phyloP scores from a whole-genome alignment of 257 asterid genomes.

The Jaltomata sinuosa region DNA sequence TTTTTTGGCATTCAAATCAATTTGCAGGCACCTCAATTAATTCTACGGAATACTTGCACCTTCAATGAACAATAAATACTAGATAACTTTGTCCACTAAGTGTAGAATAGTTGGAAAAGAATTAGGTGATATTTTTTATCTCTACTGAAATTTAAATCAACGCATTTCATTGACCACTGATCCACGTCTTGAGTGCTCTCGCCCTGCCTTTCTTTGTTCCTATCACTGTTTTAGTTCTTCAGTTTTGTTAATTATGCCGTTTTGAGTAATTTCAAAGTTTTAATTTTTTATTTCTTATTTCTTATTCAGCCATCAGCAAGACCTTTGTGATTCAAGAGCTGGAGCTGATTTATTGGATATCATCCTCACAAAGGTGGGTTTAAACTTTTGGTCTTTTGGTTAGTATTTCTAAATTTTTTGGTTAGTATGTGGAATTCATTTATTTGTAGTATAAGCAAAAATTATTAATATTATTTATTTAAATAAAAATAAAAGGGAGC shows the following conservation, averaged over 20 bases:
- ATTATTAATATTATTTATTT: too few relatives aligned
- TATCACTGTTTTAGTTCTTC: neutral
- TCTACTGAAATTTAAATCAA: too few relatives aligned
- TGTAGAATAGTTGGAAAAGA: too few relatives aligned
- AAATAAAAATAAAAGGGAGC: neutral
- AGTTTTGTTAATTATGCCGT: neutral
- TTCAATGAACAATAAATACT: too few relatives aligned
- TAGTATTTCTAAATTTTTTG: neutral
- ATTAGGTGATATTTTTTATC: too few relatives aligned
- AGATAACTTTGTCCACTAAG: too few relatives aligned
- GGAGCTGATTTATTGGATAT: conserved; percentile 79
- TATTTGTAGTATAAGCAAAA: neutral
- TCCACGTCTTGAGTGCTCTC: too few relatives aligned
- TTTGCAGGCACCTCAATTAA: too few relatives aligned
- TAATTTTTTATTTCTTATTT: too few relatives aligned
- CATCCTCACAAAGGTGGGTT: conserved; percentile 55
- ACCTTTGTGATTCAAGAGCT: conserved; percentile 65
- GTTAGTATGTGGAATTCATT: neutral
- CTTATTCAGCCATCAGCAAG: conserved; percentile 61
- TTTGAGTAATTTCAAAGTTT: neutral
- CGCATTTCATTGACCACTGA: too few relatives aligned
- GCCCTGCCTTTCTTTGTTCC: neutral
- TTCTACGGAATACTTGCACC: too few relatives aligned
- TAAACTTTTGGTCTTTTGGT: neutral
- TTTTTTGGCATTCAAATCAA: too few relatives aligned